Conservation (phyloP, 306 rosid genomes). For the Lotus japonicus region DNA sequence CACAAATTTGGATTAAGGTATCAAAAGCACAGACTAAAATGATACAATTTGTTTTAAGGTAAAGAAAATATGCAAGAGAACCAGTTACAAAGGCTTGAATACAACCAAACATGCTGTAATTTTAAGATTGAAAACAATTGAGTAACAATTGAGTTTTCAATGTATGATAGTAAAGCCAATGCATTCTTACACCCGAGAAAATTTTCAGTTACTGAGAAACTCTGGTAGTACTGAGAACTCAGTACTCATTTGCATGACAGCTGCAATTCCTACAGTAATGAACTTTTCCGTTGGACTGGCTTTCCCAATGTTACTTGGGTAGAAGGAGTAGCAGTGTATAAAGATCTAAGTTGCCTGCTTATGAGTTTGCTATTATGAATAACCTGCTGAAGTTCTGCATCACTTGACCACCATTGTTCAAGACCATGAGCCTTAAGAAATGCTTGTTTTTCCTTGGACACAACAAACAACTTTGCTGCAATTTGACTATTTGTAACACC, state of each 20-base stretch:
- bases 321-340: conserved; percentile 51
- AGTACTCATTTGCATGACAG: too few relatives aligned
- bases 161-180: background rate
- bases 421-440: conserved; percentile 93
- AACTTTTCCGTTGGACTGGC: too few relatives aligned
- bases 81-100: background rate
- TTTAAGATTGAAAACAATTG: conserved; percentile 12
- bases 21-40: background rate
- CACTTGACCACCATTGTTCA: conserved; percentile 98
- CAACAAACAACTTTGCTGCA: conserved; percentile 78
- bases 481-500: conserved; percentile 33
- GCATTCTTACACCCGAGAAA: conserved; percentile 6
- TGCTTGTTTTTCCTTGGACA: conserved; percentile 83
- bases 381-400: conserved; percentile 72
- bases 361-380: conserved; percentile 75
- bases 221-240: too few relatives aligned
- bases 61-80: background rate
- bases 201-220: too few relatives aligned
- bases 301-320: conserved; percentile 25
- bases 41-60: background rate
- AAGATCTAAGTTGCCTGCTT: conserved; percentile 75
- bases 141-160: background rate
- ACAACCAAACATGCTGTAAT: conserved; percentile 1
- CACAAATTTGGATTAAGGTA: background rate
- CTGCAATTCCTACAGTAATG: too few relatives aligned